phyloP scores from a whole-genome alignment of 108 stramenopile species.

The Bacterosira constricta region DNA sequence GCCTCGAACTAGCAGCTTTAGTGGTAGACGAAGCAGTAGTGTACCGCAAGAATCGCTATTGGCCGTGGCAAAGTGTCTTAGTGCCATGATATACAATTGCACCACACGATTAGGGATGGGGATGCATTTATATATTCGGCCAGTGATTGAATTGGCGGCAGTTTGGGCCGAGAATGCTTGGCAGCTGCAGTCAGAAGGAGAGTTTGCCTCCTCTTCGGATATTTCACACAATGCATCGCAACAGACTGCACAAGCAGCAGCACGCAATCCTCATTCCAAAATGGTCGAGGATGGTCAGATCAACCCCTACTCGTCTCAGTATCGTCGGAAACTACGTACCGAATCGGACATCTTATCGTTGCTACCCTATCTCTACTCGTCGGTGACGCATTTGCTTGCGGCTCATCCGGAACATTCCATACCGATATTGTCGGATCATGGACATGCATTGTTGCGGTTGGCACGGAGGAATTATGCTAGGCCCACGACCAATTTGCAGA shows the following conservation, averaged over 20 bases:
- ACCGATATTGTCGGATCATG: conserved; percentile 30
- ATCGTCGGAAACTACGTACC: conserved; percentile 11
- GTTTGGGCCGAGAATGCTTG: conserved; percentile 53
- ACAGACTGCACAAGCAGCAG: conserved; percentile 31
- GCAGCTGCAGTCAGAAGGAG: conserved; percentile 21
- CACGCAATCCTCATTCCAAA: not conserved
- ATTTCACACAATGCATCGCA: conserved; percentile 13
- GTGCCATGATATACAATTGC: conserved; percentile 34
- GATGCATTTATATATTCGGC: conserved; percentile 58
- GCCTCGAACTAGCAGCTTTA: not conserved
- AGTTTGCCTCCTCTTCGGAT: conserved; percentile 30
- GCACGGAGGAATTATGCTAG: conserved; percentile 48
- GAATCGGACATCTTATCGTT: conserved; percentile 32
- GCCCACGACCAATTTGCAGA: conserved; percentile 8
- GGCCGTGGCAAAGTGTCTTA: conserved; percentile 21
- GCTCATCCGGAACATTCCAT: conserved; percentile 53
- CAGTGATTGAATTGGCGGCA: conserved; percentile 53
- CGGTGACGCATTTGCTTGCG: conserved; percentile 41
- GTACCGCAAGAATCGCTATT: conserved; percentile 39
- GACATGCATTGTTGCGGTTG: conserved; percentile 55
- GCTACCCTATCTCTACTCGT: conserved; percentile 47
- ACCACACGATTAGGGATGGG: conserved; percentile 55
- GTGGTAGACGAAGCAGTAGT: not conserved
- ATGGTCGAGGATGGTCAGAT: conserved; percentile 3
- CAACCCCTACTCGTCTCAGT: not conserved